phyloP scores from a whole-genome alignment of 2,329 filamentous ascomycete species.

The Cordyceps fumosorosea region DNA sequence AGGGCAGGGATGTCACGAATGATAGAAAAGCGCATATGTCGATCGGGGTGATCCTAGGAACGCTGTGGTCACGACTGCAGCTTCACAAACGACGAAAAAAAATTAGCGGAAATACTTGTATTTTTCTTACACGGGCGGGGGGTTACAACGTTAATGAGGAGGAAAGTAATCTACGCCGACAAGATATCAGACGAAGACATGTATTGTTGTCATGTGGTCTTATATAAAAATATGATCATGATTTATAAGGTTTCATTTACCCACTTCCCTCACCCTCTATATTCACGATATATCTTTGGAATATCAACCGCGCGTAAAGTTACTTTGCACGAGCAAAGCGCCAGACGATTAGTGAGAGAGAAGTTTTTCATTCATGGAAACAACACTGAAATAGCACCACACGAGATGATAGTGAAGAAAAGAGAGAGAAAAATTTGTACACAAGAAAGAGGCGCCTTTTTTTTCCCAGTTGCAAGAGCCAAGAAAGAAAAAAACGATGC shows the following conservation, averaged over 20 bases:
- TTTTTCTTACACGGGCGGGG: background rate
- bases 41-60: background rate
- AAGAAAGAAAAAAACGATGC: constrained; percentile 5
- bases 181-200: constrained; percentile 4
- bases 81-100: background rate
- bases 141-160: constrained; percentile 5
- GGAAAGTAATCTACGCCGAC: background rate
- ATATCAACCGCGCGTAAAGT: too few species aligned
- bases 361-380: constrained; percentile 8
- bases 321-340: background rate
- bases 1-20: too few species aligned
- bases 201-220: constrained; percentile 1
- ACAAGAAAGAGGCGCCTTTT: constrained; percentile 7
- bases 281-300: background rate
- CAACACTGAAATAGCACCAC: background rate
- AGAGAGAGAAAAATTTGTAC: background rate
- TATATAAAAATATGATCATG: background rate
- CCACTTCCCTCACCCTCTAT: too few species aligned
- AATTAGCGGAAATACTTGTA: constrained; percentile 1
- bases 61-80: background rate
- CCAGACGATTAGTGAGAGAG: background rate
- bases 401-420: background rate
- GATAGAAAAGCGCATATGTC: background rate
- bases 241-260: too few species aligned
- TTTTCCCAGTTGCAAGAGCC: constrained; percentile 7